Evolutionary conservation across 306 rosid genomes (phyloP).

Genomic region (Herpetospermum pedunculosum): DNA sequence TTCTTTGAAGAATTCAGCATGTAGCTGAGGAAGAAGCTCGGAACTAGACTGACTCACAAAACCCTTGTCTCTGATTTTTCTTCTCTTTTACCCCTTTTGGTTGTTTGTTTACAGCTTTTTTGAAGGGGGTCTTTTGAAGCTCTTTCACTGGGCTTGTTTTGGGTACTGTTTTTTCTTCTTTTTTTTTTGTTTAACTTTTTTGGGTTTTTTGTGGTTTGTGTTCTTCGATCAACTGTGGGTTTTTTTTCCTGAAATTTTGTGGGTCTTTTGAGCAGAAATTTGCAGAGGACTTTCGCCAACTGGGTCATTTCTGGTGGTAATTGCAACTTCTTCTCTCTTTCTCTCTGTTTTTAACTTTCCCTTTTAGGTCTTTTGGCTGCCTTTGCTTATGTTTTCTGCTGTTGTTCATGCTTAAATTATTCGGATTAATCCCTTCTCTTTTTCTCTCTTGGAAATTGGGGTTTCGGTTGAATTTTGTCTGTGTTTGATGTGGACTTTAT

Average conservation of each 20-base stretch:
- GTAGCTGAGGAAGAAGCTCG: not conserved
- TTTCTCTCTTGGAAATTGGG: not conserved
- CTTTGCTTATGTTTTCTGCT: not conserved
- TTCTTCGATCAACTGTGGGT: not conserved
- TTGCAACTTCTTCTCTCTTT: not conserved
- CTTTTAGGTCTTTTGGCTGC: not conserved
- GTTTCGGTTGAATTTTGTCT: constrained; percentile 3
- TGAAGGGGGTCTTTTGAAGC: not conserved
- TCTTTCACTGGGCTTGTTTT: not conserved
- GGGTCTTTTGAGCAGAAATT: not conserved
- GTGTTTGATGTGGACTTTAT: not conserved
- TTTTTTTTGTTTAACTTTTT: not conserved
- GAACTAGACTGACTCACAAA: too few relatives aligned
- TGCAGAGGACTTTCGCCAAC: not conserved
- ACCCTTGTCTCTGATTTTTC: constrained; percentile 7
- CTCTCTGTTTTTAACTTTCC: not conserved
- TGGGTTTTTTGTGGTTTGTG: not conserved
- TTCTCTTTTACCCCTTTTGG: not conserved
- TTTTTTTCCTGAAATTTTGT: not conserved
- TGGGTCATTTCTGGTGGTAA: not conserved
- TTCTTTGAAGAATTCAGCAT: constrained; percentile 2
- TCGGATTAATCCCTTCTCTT: not conserved
- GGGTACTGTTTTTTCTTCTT: not conserved
- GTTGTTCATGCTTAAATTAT: not conserved
- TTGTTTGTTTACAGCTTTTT: constrained; percentile 1